These are phyloP conservation scores for Hordeum marinum DNA, from an alignment of 176 grass and related monocot genomes.

Conservation along the genomic window DNA sequence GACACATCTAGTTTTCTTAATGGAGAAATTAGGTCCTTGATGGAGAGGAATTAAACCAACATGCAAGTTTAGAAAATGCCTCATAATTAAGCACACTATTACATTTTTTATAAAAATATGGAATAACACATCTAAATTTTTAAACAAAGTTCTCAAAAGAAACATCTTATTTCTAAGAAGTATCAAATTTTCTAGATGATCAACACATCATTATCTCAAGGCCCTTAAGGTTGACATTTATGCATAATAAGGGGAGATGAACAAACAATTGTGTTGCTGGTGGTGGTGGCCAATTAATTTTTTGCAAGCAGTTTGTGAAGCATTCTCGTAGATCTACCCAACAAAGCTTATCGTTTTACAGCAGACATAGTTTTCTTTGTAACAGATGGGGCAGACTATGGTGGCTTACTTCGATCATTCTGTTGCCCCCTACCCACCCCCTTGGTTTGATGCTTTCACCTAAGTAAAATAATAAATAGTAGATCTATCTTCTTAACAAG, in stretches of 20 bases:
- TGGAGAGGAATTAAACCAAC: too few relatives aligned
- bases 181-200: too few relatives aligned
- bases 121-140: too few relatives aligned
- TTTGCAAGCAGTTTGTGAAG: background rate
- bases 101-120: too few relatives aligned
- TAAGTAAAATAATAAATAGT: background rate
- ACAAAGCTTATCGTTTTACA: background rate
- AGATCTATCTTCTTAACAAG: background rate
- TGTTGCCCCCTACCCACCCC: background rate
- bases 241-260: background rate
- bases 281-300: background rate
- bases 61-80: too few relatives aligned
- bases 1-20: too few relatives aligned
- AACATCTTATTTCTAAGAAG: too few relatives aligned
- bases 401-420: background rate
- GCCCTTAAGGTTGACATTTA: background rate
- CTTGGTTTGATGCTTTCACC: background rate
- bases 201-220: too few relatives aligned
- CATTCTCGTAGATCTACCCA: background rate
- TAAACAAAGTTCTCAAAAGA: too few relatives aligned
- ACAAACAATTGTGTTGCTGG: background rate
- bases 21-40: too few relatives aligned
- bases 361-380: background rate
- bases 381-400: background rate
- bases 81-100: too few relatives aligned